Evolutionary conservation across 345 rosid species (phyloP).

Genomic region (Eucalyptus brandiana): DNA sequence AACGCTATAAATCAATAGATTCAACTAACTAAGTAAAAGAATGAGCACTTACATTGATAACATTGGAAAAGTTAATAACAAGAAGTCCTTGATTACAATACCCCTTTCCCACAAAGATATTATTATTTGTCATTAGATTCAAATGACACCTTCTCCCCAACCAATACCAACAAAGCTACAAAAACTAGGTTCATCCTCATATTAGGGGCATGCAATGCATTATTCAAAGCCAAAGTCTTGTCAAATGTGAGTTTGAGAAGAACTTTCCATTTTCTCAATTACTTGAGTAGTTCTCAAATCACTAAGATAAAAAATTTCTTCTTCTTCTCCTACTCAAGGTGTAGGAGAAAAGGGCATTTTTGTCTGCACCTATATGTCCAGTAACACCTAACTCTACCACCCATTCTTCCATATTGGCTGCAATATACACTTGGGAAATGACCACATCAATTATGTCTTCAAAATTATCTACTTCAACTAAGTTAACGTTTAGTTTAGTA

Average conservation of each 20-base stretch:
- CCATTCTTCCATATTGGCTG: not conserved
- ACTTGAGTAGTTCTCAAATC: not conserved
- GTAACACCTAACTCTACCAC: not conserved
- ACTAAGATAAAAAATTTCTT: not conserved
- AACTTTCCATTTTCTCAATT: not conserved
- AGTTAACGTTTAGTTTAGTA: not conserved
- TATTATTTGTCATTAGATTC: not conserved
- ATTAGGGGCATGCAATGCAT: not conserved
- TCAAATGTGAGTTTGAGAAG: not conserved
- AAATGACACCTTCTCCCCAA: not conserved
- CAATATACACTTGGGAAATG: not conserved
- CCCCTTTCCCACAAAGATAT: not conserved
- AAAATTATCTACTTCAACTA: not conserved
- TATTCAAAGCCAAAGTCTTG: not conserved
- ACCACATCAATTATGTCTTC: not conserved
- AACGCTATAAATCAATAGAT: not conserved
- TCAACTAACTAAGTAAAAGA: not conserved
- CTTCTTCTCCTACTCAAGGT: not conserved
- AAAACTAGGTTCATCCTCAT: not conserved
- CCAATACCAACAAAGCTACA: not conserved
- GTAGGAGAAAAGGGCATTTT: not conserved
- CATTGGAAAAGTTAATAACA: not conserved
- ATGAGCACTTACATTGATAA: not conserved
- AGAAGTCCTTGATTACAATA: not conserved
- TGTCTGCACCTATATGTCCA: not conserved